A percentile compares a stretch with the other conserved stretches of the same genome.
phyloP scores from a whole-genome alignment of 1,284 basidiomycete species.

The Apiotrichum laibachii region DNA sequence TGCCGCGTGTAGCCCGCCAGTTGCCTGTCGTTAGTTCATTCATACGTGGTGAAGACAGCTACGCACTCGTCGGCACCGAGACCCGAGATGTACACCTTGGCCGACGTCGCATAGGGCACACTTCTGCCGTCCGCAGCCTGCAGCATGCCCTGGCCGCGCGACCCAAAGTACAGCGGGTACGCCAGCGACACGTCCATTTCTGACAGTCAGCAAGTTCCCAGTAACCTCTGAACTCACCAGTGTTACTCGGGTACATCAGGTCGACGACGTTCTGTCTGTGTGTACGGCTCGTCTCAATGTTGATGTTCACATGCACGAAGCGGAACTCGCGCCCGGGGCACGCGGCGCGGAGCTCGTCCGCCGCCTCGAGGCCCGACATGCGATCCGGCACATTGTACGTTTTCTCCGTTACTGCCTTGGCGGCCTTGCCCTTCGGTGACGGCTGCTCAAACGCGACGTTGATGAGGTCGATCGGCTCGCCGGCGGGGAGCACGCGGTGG shows the following conservation, averaged over 20 bases:
- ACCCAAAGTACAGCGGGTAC: conserved; percentile 88
- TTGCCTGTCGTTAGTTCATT: conserved; percentile 50
- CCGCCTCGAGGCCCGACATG: conserved; percentile 70
- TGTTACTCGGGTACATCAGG: conserved; percentile 74
- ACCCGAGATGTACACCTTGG: conserved; percentile 83
- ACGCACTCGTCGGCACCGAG: conserved; percentile 83
- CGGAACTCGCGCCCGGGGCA: conserved; percentile 80
- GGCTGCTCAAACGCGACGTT: conserved; percentile 95
- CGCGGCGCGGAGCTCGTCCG: conserved; percentile 68
- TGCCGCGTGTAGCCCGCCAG: conserved; percentile 92
- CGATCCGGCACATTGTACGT: conserved; percentile 76
- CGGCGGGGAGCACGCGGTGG: conserved; percentile 65
- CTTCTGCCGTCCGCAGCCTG: conserved; percentile 47
- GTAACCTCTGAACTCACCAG: conserved; percentile 40
- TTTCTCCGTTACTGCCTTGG: background rate
- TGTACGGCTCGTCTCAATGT: conserved; percentile 59
- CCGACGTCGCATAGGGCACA: conserved; percentile 64
- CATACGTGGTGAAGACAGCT: no score
- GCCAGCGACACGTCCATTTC: conserved; percentile 94
- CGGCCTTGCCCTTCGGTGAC: conserved; percentile 52
- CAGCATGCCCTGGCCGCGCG: conserved; percentile 67
- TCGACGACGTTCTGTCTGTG: conserved; percentile 62
- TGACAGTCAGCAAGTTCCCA: conserved; percentile 13
- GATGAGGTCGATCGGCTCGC: conserved; percentile 85
- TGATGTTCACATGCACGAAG: conserved; percentile 84